phyloP scores from a whole-genome alignment of 73 alveolate genomes.

The Paramecium tetraurelia region DNA sequence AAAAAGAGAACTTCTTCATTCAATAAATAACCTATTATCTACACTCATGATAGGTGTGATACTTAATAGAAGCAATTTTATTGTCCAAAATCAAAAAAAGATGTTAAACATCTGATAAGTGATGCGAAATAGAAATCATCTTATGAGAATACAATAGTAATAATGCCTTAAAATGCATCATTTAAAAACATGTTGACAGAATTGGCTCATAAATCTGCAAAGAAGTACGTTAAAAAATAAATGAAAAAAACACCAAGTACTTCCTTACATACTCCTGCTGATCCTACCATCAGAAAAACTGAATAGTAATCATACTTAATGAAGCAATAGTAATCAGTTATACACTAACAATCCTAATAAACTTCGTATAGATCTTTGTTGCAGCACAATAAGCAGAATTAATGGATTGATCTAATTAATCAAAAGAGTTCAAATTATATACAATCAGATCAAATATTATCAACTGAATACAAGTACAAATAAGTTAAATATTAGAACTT shows the following conservation, averaged over 20 bases:
- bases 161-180: neutral
- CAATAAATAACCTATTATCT: neutral
- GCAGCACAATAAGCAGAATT: neutral
- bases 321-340: neutral
- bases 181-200: neutral
- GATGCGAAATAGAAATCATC: constrained; percentile 2
- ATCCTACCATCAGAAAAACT: neutral
- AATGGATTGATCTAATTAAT: constrained; percentile 30
- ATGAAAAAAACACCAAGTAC: constrained; percentile 27
- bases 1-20: neutral
- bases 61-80: neutral
- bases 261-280: constrained; percentile 44
- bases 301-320: constrained; percentile 13
- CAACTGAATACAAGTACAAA: constrained; percentile 23
- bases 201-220: neutral
- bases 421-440: neutral
- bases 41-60: neutral
- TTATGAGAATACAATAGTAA: neutral
- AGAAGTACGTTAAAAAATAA: neutral
- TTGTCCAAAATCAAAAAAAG: constrained; percentile 25
- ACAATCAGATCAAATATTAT: neutral
- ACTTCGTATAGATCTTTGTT: constrained; percentile 23
- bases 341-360: neutral
- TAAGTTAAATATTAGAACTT: neutral
- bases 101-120: neutral